Base-by-base conservation (phyloP, 495 filamentous ascomycete species). In the Neurospora africana region DNA sequence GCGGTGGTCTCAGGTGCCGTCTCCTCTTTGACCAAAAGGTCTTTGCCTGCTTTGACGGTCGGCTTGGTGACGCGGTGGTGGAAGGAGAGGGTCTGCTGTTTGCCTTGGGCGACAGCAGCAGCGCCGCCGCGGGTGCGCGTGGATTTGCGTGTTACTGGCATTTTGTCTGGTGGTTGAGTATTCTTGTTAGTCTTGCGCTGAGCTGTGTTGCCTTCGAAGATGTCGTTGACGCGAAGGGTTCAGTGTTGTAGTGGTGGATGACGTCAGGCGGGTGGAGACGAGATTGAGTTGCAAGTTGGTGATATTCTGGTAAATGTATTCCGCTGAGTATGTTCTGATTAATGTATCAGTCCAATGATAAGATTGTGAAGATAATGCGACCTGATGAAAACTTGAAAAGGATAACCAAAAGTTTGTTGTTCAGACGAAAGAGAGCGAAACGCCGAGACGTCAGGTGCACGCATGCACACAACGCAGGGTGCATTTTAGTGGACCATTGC, bases 81-180 rank as follows among this genome's bases (percentile, higher is more conserved):
- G 81, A 97, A 97, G 72, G 90, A 89, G 73, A 97, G 87, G 19
- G 89, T 94, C 4, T 89, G 84, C 79, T 97, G 53, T 38, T 80
- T 81, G 69, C 77, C 75, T 67, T 79, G 78, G 61, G 81, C 76
- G 68, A 77, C 78, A 2, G 53, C 5, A 2, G 53, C 21, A 0
- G 78, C 78, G 73, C 83, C 82, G 70, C 82, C 79, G 68, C 83
- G 80, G 72, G 80, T 78, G 75, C 86, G 84, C 72, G 81, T 80
- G 2, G 84, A 82, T 77, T 89, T 87, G 78, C 91, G 89, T 72
- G 90, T 89, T 38, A 89, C 84, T 68, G 92, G 90, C 92, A 94
- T 94, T 74, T 74, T 84, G 47, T 15, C n/a, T 68, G 67, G 5
- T 4, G 15, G 43, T 43, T 61, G 37, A 67, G 2, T 21, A 1